Conservation (phyloP, 2,329 filamentous ascomycete species). For the Pestalotiopsis fici region DNA sequence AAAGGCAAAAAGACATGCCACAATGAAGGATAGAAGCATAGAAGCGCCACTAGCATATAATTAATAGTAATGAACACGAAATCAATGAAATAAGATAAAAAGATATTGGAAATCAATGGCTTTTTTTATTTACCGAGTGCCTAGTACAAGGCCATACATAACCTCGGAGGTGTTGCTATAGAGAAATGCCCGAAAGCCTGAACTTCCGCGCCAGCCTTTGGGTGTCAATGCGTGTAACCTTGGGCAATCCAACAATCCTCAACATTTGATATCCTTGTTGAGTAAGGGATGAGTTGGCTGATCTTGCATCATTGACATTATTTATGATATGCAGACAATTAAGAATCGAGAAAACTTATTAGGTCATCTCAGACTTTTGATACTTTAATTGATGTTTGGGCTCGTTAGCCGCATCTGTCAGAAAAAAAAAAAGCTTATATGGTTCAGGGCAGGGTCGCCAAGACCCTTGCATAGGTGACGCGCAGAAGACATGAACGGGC, state of each 20-base stretch:
- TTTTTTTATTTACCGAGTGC: background rate
- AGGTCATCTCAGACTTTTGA: too few relatives aligned
- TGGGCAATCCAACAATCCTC: too few relatives aligned
- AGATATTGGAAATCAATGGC: background rate
- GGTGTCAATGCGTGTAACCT: too few relatives aligned
- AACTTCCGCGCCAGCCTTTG: too few relatives aligned
- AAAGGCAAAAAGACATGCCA: background rate
- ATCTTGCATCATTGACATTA: too few relatives aligned
- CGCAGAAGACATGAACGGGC: background rate
- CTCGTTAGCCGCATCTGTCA: background rate
- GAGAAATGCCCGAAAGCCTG: too few relatives aligned
- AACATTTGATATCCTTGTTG: too few relatives aligned
- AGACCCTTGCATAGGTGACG: conserved; percentile 4
- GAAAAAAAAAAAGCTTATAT: conserved; percentile 7
- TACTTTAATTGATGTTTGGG: background rate
- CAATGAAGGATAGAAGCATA: background rate
- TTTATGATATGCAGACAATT: too few relatives aligned
- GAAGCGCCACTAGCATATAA: background rate
- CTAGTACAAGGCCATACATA: too few relatives aligned
- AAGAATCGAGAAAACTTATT: too few relatives aligned
- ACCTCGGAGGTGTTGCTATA: too few relatives aligned
- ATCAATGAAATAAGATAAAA: background rate
- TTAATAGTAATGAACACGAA: conserved; percentile 10
- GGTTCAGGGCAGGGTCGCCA: background rate
- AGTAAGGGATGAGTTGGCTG: too few relatives aligned